Conservation (phyloP, 495 filamentous ascomycete genomes). For the Patellaria atrata region DNA sequence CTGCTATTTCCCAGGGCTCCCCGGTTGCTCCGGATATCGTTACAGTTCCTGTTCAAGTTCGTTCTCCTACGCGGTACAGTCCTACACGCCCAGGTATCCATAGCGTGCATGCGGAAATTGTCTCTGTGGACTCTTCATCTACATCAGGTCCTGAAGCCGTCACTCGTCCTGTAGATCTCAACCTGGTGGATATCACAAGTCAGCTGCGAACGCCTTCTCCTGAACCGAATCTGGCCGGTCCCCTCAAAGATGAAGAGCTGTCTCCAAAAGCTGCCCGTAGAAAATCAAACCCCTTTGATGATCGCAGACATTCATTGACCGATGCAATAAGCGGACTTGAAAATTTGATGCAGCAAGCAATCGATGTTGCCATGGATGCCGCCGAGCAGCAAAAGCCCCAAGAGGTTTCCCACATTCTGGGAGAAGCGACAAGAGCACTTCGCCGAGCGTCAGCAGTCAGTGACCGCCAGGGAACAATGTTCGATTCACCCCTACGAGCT, state of each 20-base stretch:
- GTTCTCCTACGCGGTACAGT: not conserved
- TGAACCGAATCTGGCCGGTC: conserved; percentile 2
- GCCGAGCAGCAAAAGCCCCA: conserved; percentile 12
- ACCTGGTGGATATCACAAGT: conserved; percentile 1
- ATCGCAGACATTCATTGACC: conserved; percentile 2
- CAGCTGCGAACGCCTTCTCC: conserved; percentile 1
- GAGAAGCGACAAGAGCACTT: conserved; percentile 19
- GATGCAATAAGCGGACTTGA: conserved; percentile 21
- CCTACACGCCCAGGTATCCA: not conserved
- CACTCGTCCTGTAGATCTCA: not conserved
- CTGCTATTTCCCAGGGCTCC: not conserved
- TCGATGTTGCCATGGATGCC: conserved; percentile 19
- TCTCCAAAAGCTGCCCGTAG: conserved; percentile 1
- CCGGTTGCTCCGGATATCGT: no score
- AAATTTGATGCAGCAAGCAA: conserved; percentile 23
- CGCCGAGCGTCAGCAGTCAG: conserved; percentile 13
- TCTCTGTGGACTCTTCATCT: not conserved
- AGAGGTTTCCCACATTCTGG: conserved; percentile 23
- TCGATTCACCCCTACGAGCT: conserved; percentile 4
- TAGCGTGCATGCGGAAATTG: not conserved
- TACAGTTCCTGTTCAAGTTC: no score
- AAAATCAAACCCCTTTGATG: not conserved
- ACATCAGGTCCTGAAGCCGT: not conserved
- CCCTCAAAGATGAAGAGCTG: no score
- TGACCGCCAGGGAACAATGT: conserved; percentile 5